Conservation (phyloP, 441 rosid species). For the Jatropha multifida region DNA sequence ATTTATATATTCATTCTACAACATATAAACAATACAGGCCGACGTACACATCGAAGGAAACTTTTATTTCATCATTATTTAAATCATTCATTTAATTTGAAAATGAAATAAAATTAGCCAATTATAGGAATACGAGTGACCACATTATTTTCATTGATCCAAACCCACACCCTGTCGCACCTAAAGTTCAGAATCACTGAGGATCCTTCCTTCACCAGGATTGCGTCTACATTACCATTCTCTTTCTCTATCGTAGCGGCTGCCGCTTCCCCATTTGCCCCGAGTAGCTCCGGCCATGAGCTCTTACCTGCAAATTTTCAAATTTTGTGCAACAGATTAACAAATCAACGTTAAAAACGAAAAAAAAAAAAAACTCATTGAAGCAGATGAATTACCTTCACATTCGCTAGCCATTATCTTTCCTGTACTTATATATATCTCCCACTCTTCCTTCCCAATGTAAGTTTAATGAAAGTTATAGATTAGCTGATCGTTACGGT, state of each 20-base stretch:
- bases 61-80: no score
- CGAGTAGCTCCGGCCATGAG: conserved; percentile 54
- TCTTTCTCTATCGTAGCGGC: conserved; percentile 40
- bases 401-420: not conserved
- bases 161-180: conserved; percentile 48
- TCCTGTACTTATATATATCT: not conserved
- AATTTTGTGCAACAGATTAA: not conserved
- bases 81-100: not conserved
- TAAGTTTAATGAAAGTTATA: not conserved
- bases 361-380: no score
- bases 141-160: conserved; percentile 32
- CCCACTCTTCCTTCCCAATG: not conserved
- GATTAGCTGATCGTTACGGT: not conserved
- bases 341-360: no score
- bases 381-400: not conserved
- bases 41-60: no score
- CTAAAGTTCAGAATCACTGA: conserved; percentile 40
- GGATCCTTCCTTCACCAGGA: conserved; percentile 35
- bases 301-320: not conserved
- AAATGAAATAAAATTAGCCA: conserved; percentile 15
- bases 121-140: conserved; percentile 28
- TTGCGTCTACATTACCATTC: conserved; percentile 34
- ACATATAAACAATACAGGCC: no score
- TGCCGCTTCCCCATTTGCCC: conserved; percentile 42
- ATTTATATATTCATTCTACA: no score